Evolutionary conservation across 208 protist genomes (phyloP).

Genomic region (Trypanosoma scelopori): DNA sequence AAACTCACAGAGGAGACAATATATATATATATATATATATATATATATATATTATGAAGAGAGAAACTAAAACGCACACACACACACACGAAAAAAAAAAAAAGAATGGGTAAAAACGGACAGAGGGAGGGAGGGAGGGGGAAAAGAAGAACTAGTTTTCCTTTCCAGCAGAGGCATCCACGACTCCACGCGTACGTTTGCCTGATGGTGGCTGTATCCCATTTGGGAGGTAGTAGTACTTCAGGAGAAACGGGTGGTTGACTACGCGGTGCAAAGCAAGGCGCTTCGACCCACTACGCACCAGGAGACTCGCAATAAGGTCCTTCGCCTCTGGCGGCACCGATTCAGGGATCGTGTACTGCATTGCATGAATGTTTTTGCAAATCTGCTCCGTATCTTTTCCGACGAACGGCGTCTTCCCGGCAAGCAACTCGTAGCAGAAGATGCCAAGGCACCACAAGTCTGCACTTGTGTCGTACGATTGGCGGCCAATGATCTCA

Average conservation of each 20-base stretch:
- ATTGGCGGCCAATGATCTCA: constrained; percentile 95
- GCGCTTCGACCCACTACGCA: constrained; percentile 68
- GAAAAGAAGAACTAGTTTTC: constrained; percentile 27
- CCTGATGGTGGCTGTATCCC: constrained; percentile 72
- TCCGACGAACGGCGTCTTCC: constrained; percentile 93
- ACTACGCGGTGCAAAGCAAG: constrained; percentile 83
- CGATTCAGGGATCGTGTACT: constrained; percentile 85
- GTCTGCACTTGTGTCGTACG: constrained; percentile 92
- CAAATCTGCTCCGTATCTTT: constrained; percentile 87
- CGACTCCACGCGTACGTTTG: constrained; percentile 55
- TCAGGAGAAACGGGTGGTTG: constrained; percentile 84
- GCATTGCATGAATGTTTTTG: constrained; percentile 89
- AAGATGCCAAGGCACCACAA: constrained; percentile 97
- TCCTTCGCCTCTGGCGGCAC: constrained; percentile 89
- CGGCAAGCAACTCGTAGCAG: constrained; percentile 96
- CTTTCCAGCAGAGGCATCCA: constrained; percentile 15
- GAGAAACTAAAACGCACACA: neutral
- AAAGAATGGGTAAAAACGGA: constrained; percentile 6
- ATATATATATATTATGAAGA: no score
- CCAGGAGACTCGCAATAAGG: constrained; percentile 78
- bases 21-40: no score
- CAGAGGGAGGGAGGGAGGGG: constrained; percentile 10
- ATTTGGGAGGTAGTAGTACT: constrained; percentile 90
- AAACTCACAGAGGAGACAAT: no score
- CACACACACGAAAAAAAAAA: constrained; percentile 2